A percentile compares a stretch with the other conserved stretches of the same genome.
Evolutionary conservation across 176 grass and related monocot species (phyloP).

Genomic region (Eragrostis curvula): DNA sequence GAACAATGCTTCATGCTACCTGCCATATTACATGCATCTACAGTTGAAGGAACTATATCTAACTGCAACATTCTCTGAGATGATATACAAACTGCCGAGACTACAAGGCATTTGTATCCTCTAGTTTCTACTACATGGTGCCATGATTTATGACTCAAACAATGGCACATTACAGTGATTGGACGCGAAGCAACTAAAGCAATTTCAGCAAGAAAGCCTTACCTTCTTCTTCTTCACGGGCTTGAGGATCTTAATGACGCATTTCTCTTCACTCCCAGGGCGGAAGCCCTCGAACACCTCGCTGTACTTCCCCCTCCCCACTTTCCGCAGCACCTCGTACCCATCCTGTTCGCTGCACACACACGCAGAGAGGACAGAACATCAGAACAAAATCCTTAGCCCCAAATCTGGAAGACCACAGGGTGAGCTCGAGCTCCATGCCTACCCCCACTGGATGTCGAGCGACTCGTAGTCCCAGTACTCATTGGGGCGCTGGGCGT

Average conservation of each 20-base stretch:
- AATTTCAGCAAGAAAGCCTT: not conserved
- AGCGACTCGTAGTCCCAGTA: slow-evolving; percentile 98
- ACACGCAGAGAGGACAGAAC: not conserved
- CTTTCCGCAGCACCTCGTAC: slow-evolving; percentile 83
- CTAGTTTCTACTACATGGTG: not conserved
- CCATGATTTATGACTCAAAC: slow-evolving; percentile 11
- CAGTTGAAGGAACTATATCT: slow-evolving; percentile 7
- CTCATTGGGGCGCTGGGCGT: slow-evolving; percentile 67
- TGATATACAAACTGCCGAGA: not conserved
- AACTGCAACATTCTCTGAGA: not conserved
- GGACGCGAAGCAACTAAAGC: not conserved
- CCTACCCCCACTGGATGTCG: slow-evolving; percentile 84
- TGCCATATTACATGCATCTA: not conserved
- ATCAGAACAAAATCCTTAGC: slow-evolving; percentile 23
- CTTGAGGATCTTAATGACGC: slow-evolving; percentile 95
- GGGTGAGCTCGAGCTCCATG: not conserved
- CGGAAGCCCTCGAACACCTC: slow-evolving; percentile 87
- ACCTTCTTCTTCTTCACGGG: slow-evolving; percentile 99
- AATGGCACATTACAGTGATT: not conserved
- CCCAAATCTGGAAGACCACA: slow-evolving; percentile 11
- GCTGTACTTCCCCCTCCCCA: slow-evolving; percentile 96
- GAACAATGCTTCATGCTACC: not conserved
- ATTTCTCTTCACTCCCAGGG: slow-evolving; percentile 64
- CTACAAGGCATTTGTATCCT: not conserved
- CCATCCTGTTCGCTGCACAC: slow-evolving; percentile 74